Percentiles rank a stretch among this genome's conserved stretches.
Conservation (phyloP, 306 rosid genomes). For the Castanea mollissima region DNA sequence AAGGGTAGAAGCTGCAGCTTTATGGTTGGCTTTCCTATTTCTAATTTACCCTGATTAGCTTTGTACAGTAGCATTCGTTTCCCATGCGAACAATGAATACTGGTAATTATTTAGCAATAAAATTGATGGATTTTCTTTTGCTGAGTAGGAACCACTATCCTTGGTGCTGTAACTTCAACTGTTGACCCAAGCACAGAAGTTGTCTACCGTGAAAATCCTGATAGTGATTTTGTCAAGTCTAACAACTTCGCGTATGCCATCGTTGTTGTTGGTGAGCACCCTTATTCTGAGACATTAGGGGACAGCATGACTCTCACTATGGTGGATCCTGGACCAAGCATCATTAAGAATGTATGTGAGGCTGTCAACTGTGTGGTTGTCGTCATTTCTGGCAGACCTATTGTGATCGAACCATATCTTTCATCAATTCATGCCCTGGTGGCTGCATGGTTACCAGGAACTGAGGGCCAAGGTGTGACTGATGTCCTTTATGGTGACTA, state of each 20-base stretch:
- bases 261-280: constrained; percentile 78
- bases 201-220: constrained; percentile 65
- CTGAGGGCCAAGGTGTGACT: constrained; percentile 86
- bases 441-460: constrained; percentile 94
- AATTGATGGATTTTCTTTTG: constrained; percentile 22
- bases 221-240: constrained; percentile 59
- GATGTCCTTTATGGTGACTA: constrained; percentile 84
- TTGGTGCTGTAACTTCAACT: constrained; percentile 57
- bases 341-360: constrained; percentile 68
- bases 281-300: constrained; percentile 77
- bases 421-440: constrained; percentile 63
- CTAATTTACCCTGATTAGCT: not conserved
- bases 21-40: not conserved
- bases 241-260: constrained; percentile 71
- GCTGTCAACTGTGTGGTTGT: constrained; percentile 66
- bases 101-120: constrained; percentile 1
- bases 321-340: constrained; percentile 67
- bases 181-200: constrained; percentile 72
- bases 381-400: constrained; percentile 76
- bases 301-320: constrained; percentile 69
- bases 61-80: not conserved
- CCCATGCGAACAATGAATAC: not conserved
- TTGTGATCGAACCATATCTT: constrained; percentile 77
- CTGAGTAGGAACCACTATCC: constrained; percentile 79
- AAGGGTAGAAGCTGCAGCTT: not conserved